Conservation (phyloP, 257 asterid genomes). For the Coffea canephora region DNA sequence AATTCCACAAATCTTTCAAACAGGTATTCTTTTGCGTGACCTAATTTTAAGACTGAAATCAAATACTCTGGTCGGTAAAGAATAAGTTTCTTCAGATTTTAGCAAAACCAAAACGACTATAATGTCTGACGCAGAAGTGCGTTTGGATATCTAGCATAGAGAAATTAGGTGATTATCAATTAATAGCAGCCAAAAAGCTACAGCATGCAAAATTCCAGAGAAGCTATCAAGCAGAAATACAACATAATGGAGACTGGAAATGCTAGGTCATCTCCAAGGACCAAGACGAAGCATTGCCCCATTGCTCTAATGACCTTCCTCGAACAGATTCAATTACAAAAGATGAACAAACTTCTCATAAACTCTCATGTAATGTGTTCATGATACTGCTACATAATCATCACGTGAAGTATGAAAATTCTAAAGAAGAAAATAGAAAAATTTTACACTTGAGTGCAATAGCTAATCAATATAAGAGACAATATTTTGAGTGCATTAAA, state of each 20-base stretch:
- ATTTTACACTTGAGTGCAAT: background rate
- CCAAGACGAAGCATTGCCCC: background rate
- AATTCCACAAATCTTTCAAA: background rate
- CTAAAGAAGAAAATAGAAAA: background rate
- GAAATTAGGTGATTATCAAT: background rate
- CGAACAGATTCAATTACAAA: background rate
- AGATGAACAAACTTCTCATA: slow-evolving; percentile 1
- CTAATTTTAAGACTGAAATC: too few species aligned
- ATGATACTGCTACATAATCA: background rate
- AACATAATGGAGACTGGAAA: background rate
- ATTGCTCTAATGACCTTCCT: too few species aligned
- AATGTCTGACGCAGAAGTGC: background rate
- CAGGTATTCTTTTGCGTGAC: background rate
- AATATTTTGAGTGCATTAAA: background rate
- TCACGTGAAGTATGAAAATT: background rate
- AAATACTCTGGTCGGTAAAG: background rate
- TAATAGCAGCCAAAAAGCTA: background rate
- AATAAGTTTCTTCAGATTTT: background rate
- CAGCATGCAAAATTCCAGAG: background rate
- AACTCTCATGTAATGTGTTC: background rate
- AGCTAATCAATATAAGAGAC: background rate
- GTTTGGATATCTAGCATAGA: background rate
- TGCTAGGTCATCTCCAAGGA: background rate
- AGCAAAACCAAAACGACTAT: background rate
- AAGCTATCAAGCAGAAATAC: background rate